These are phyloP conservation scores for Aspergillus taichungensis DNA, from an alignment of 495 filamentous ascomycete genomes.

Conservation along the genomic window DNA sequence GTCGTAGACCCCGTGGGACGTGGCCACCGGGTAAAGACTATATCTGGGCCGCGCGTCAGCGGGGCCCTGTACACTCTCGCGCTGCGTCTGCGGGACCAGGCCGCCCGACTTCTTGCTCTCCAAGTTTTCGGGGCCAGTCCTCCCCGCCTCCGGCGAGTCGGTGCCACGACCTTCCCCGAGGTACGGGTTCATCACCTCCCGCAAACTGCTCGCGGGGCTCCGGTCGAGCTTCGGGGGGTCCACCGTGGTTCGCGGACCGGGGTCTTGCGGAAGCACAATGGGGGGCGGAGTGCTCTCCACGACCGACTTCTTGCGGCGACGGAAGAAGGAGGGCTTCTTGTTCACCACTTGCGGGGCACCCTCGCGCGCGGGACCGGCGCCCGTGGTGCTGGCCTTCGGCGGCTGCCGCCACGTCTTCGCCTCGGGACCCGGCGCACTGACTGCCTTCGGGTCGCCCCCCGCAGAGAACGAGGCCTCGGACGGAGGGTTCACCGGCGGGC, in stretches of 20 bases:
- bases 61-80: conserved; percentile 17
- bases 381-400: conserved; percentile 16
- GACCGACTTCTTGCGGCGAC: conserved; percentile 81
- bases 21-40: conserved; percentile 19
- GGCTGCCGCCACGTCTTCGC: conserved; percentile 18
- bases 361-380: conserved; percentile 31
- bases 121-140: conserved; percentile 4
- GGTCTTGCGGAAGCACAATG: conserved; percentile 32
- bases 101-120: conserved; percentile 11
- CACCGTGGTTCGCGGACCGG: conserved; percentile 13
- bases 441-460: conserved; percentile 22
- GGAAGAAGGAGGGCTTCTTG: conserved; percentile 93
- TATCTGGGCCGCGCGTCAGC: conserved; percentile 16
- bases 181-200: conserved; percentile 86
- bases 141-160: conserved; percentile 13
- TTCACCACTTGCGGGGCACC: conserved; percentile 50
- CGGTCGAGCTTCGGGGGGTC: conserved; percentile 34
- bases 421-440: conserved; percentile 9
- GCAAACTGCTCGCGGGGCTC: conserved; percentile 83
- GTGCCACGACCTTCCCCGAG: conserved; percentile 31
- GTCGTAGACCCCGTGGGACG: conserved; percentile 22
- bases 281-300: conserved; percentile 47
- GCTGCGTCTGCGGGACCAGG: conserved; percentile 17
- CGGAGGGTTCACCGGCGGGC: conserved; percentile 11
- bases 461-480: conserved; percentile 15